Base-by-base conservation (phyloP, 257 asterid species). In the Primulina huaijiensis region DNA sequence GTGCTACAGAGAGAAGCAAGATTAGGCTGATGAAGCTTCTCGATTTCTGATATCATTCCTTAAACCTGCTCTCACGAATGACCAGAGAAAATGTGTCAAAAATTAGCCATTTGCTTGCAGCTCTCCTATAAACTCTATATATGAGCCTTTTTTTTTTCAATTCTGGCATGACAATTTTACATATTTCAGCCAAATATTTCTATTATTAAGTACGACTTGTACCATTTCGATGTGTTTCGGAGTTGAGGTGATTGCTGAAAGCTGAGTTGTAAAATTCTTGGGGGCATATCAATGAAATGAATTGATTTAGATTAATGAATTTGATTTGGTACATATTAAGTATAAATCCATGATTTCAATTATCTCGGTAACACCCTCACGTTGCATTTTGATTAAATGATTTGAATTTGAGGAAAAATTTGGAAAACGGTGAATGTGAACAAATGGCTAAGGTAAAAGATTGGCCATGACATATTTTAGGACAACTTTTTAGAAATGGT, bases 1-100 rank as follows among this genome's bases (percentile, higher is more conserved):
- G 97, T 90, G 40, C 84, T 90, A 69, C 85, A 76, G 72, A 77
- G 96, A 75, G 97, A 92, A 79, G 96, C 98, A 1, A 84, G 86
- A 76, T 79, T 88, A 68, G 97, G 97, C 21, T 88, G 85, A 84
- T 33, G 20, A 40, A 2, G 55, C 64, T 29, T n/a, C 3, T 31
- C 55, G 66, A 52, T 19, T 52, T 53, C 20, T 34, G 31, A 58
- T 16, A 35, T 14, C 17, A 33, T 59, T 67, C 72, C 29, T 38
- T 19, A 3, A 70, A 60, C 25, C 35, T 23, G 40, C 59, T 35
- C 29, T 35, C 25, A 71, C 30, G 27, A 37, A 52, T 63, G 34
- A 30, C 69, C 23, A 34, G 64, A 65, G 2, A 68, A 19, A 25
- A 43, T 63, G 16, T n/a, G 60, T 50, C 58, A 60, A 53, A 64